phyloP scores from a whole-genome alignment of 768 basidiomycete species.

The Termitomyces sp. region DNA sequence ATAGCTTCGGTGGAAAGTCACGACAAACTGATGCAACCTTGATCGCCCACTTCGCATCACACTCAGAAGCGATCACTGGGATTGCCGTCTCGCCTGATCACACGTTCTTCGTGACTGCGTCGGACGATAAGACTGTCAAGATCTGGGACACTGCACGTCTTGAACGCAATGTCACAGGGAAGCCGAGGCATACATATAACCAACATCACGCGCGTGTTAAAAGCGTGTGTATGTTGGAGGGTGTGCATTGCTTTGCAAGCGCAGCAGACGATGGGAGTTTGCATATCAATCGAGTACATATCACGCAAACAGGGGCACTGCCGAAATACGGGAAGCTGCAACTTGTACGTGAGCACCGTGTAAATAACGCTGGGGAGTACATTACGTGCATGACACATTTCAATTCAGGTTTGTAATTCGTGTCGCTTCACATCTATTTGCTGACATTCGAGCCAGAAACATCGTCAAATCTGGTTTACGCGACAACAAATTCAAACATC shows the following conservation, averaged over 20 bases:
- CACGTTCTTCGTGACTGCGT: constrained; percentile 89
- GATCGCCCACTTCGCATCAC: constrained; percentile 80
- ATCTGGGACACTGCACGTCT: constrained; percentile 91
- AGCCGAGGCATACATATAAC: constrained; percentile 63
- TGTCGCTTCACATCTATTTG: neutral
- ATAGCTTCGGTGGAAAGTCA: constrained; percentile 51
- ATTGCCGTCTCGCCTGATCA: constrained; percentile 92
- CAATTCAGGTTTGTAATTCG: constrained; percentile 51
- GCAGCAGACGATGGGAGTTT: constrained; percentile 82
- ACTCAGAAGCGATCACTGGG: constrained; percentile 72
- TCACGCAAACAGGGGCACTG: constrained; percentile 57
- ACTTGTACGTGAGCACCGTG: constrained; percentile 73
- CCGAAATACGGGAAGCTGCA: constrained; percentile 84
- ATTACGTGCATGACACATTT: constrained; percentile 83
- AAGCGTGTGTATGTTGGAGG: constrained; percentile 77
- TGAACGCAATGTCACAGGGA: constrained; percentile 90
- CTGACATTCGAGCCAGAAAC: constrained; percentile 33
- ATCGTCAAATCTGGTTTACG: constrained; percentile 79
- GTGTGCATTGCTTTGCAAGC: constrained; percentile 84
- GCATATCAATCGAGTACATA: constrained; percentile 79
- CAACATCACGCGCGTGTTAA: constrained; percentile 58
- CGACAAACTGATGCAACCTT: constrained; percentile 73
- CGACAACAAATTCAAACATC: constrained; percentile 77
- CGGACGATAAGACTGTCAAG: constrained; percentile 91
- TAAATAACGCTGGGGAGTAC: constrained; percentile 71